Percentiles rank a stretch among this genome's conserved stretches.
Evolutionary conservation across 305 asterid genomes (phyloP).

Genomic region (Solanum hybrid): DNA sequence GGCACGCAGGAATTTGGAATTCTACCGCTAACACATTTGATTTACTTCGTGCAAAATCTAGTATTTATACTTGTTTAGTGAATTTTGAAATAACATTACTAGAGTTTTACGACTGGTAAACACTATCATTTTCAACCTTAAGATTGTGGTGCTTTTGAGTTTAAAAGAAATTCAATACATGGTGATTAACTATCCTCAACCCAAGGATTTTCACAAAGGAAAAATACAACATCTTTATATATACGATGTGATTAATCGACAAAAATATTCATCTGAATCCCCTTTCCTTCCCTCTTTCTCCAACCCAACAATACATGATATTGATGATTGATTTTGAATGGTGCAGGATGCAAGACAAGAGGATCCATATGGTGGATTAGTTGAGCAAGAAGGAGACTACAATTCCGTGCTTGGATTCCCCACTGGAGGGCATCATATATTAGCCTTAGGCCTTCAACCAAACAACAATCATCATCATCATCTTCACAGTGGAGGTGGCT

Average conservation of each 20-base stretch:
- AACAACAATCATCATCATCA: slow-evolving; percentile 23
- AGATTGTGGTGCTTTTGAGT: not conserved
- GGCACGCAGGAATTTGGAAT: not conserved
- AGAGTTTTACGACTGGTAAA: not conserved
- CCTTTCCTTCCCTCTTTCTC: not conserved
- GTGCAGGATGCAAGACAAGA: slow-evolving; percentile 56
- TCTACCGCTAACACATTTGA: not conserved
- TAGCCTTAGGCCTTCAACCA: slow-evolving; percentile 48
- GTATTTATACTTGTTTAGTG: not conserved
- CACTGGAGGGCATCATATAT: slow-evolving; percentile 22
- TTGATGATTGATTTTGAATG: not conserved
- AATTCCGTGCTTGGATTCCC: slow-evolving; percentile 33
- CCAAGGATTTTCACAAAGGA: not conserved
- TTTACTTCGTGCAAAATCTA: not conserved
- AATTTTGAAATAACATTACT: not conserved
- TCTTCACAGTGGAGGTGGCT: slow-evolving; percentile 60
- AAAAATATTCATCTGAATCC: too few relatives aligned
- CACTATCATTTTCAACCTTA: not conserved
- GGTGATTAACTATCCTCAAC: not conserved
- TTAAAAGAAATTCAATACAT: not conserved
- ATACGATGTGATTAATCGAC: too few relatives aligned
- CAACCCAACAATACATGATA: not conserved
- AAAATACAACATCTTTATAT: too few relatives aligned
- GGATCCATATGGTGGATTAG: slow-evolving; percentile 81
- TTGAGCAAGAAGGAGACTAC: slow-evolving; percentile 67